Evolutionary conservation across 169 alveolate species (phyloP).

Genomic region (Toxoplasma gondii): DNA sequence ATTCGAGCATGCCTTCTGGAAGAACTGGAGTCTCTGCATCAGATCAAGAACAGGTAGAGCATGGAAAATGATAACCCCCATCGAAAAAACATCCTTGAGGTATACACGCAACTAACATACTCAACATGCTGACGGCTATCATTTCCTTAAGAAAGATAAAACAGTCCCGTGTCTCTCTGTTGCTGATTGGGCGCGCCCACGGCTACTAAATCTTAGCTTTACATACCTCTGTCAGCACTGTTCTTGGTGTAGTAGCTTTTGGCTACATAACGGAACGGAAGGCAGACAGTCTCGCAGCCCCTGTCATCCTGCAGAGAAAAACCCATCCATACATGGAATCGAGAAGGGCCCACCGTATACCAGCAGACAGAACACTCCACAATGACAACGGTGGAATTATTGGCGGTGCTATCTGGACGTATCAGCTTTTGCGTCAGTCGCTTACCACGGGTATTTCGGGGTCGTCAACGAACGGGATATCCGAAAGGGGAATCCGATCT

Average conservation of each 20-base stretch:
- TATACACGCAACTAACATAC: neutral
- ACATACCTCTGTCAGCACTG: conserved; percentile 55
- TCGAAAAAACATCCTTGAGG: neutral
- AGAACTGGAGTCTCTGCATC: conserved; percentile 42
- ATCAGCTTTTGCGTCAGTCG: neutral
- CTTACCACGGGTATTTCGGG: conserved; percentile 50
- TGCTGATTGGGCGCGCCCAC: too few relatives aligned
- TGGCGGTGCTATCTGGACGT: neutral
- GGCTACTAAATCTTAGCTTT: neutral
- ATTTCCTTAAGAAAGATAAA: neutral
- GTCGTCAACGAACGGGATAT: conserved; percentile 44
- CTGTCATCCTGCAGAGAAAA: neutral
- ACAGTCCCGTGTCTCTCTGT: neutral
- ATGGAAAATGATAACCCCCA: neutral
- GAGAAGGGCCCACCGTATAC: neutral
- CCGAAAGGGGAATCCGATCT: conserved; percentile 41
- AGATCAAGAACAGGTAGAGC: too few relatives aligned
- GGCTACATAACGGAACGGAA: conserved; percentile 76
- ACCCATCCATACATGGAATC: neutral
- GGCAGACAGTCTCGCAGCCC: conserved; percentile 55
- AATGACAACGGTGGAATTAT: neutral
- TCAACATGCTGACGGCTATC: neutral
- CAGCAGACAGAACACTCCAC: neutral
- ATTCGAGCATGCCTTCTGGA: conserved; percentile 38
- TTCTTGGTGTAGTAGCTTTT: conserved; percentile 66